These are phyloP conservation scores for Chlorella variabilis DNA, from an alignment of 163 green algal genomes.

Conservation along the genomic window DNA sequence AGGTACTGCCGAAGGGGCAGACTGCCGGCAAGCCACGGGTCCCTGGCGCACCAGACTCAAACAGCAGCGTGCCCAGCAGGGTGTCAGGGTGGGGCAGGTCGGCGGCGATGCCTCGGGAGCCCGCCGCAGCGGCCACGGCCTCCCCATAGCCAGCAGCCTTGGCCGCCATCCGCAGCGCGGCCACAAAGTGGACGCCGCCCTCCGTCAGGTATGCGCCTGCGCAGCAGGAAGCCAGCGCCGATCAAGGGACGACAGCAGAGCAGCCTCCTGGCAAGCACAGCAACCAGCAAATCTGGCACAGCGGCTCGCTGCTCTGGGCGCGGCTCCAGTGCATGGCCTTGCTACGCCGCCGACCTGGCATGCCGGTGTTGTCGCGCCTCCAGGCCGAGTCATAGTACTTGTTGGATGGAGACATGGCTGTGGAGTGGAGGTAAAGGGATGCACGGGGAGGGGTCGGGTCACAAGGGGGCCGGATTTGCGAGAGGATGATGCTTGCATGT, in stretches of 20 bases:
- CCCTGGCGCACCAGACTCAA: slow-evolving; percentile 9
- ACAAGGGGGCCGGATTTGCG: no score
- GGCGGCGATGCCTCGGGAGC: not conserved
- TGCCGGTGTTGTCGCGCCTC: slow-evolving; percentile 1
- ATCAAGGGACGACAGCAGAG: no score
- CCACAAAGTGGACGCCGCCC: slow-evolving; percentile 37
- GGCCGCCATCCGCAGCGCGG: slow-evolving; percentile 21
- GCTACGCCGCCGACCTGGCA: slow-evolving; percentile 3
- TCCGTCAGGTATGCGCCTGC: slow-evolving; percentile 28
- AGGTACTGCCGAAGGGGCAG: not conserved
- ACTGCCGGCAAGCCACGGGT: not conserved
- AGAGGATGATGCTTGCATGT: no score
- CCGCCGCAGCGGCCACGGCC: not conserved
- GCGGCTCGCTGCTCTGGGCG: no score
- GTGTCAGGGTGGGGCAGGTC: slow-evolving; percentile 32
- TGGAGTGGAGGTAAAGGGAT: not conserved
- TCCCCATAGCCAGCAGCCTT: slow-evolving; percentile 18
- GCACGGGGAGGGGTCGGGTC: no score
- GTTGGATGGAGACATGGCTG: slow-evolving; percentile 9
- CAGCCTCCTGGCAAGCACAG: no score
- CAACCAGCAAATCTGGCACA: no score
- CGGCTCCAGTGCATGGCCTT: no score
- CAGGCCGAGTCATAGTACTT: slow-evolving; percentile 3
- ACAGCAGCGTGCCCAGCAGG: slow-evolving; percentile 11
- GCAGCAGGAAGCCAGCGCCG: not conserved